These are phyloP conservation scores for Caryopteris hybrid DNA, from an alignment of 305 asterid genomes.

Conservation along the genomic window DNA sequence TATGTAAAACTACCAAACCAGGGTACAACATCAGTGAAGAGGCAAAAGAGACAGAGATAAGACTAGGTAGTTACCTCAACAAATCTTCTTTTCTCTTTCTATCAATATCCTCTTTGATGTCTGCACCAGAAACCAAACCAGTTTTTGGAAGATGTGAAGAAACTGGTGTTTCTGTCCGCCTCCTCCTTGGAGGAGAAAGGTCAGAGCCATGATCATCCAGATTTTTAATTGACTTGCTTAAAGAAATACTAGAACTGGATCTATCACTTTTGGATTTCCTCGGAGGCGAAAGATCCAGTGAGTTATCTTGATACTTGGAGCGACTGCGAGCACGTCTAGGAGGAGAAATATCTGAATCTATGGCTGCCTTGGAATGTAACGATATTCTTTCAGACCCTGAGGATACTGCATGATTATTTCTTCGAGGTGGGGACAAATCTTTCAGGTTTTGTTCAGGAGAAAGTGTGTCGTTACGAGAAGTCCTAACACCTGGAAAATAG, in stretches of 20 bases:
- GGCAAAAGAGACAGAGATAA: background rate
- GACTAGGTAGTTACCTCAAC: constrained; percentile 46
- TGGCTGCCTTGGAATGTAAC: constrained; percentile 19
- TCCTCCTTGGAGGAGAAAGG: constrained; percentile 75
- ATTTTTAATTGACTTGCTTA: constrained; percentile 5
- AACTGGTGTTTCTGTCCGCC: constrained; percentile 30
- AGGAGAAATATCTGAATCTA: constrained; percentile 39
- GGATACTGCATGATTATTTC: constrained; percentile 23
- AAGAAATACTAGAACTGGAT: constrained; percentile 20
- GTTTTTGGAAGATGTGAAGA: constrained; percentile 42
- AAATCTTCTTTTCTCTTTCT: constrained; percentile 51
- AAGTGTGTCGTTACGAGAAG: constrained; percentile 45
- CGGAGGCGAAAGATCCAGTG: constrained; percentile 41
- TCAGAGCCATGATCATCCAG: constrained; percentile 29
- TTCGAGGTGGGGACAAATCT: constrained; percentile 55
- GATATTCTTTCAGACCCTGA: constrained; percentile 18
- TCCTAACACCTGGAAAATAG: constrained; percentile 16
- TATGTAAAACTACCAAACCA: background rate
- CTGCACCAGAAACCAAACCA: constrained; percentile 71
- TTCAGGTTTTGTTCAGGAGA: constrained; percentile 34
- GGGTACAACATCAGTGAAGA: background rate
- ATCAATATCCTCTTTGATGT: constrained; percentile 59
- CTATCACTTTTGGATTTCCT: constrained; percentile 40
- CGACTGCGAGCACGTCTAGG: constrained; percentile 31
- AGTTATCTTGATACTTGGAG: constrained; percentile 23